Evolutionary conservation across 345 rosid genomes (phyloP), one percentile per base, ranked within the genome.

Genomic region (Acer yangbiense): DNA sequence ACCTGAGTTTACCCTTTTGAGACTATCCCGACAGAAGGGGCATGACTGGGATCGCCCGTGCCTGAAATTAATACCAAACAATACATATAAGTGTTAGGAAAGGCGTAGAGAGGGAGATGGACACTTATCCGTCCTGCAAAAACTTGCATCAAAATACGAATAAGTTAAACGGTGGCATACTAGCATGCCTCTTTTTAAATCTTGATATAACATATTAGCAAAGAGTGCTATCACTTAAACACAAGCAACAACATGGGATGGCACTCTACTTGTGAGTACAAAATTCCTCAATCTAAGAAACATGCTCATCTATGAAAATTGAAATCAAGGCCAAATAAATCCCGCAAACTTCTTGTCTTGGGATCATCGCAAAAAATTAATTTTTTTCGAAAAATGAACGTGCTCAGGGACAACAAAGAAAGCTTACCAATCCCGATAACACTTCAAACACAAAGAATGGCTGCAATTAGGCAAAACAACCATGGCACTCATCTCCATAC

Each of bases 11-110:
- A 89, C 89, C 86, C 87, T 84, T 80, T 80, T 86, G 39, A 93
- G 89, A 61, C 85, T 82, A 74, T 91, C 92, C 83, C 96, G 80
- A 64, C 98, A 93, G 77, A 93, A 91, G 17, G 98, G 98, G 65
- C 96, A 93, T 25, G 98, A 90, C 82, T 86, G 92, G 17, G 98
- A 93, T 44, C 94, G 83, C 39, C 70, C 82, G 6, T 83, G 78
- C 96, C 98, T 93, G 88, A 70, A 62, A 4, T 54, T 58, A 80
- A 64, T 44, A 80, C 39, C 69, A 74, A 70, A 29, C 46, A 35
- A 43, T 43, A 43, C 46, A 43, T 43, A 43, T 0, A 4, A 4
- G 39, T 35, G 39, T 35, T 35, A 4, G 39, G 39, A 35, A 35
- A 35, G 39, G 39, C 39, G n/a, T n/a, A 35, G 0, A 4, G 39